phyloP scores from a whole-genome alignment of 306 rosid genomes.

The Betula pendula region DNA sequence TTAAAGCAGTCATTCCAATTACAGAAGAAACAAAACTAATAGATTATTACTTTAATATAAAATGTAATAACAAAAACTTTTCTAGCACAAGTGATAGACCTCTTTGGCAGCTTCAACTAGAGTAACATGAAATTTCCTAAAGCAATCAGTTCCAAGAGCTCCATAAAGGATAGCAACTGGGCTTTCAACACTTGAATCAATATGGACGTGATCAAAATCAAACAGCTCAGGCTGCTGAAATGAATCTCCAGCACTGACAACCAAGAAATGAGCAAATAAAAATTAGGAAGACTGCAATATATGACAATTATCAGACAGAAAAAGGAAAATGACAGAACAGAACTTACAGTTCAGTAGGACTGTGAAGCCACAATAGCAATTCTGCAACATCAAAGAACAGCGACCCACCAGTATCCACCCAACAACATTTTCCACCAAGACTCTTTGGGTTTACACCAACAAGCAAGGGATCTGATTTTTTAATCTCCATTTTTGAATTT shows the following conservation, averaged over 20 bases:
- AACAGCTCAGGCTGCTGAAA: slow-evolving; percentile 74
- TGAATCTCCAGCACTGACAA: slow-evolving; percentile 52
- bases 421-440: slow-evolving; percentile 75
- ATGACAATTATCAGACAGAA: neutral
- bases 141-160: slow-evolving; percentile 85
- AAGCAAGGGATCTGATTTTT: slow-evolving; percentile 45
- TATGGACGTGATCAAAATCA: slow-evolving; percentile 89
- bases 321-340: neutral
- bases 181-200: slow-evolving; percentile 61
- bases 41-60: slow-evolving; percentile 4
- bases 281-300: slow-evolving; percentile 5
- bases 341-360: slow-evolving; percentile 49
- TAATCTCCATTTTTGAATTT: slow-evolving; percentile 24
- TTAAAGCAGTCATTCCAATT: neutral
- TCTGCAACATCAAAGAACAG: slow-evolving; percentile 64
- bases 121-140: slow-evolving; percentile 72
- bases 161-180: slow-evolving; percentile 87
- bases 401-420: slow-evolving; percentile 79
- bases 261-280: slow-evolving; percentile 15
- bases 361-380: slow-evolving; percentile 54
- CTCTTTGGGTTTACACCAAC: slow-evolving; percentile 46
- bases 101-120: slow-evolving; percentile 76
- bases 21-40: slow-evolving; percentile 13
- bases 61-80: slow-evolving; percentile 21
- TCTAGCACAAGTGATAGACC: slow-evolving; percentile 41